Evolutionary conservation across 2,329 filamentous ascomycete genomes (phyloP), one percentile per base, ranked within the genome.

Genomic region (Penicillium sumatraense): DNA sequence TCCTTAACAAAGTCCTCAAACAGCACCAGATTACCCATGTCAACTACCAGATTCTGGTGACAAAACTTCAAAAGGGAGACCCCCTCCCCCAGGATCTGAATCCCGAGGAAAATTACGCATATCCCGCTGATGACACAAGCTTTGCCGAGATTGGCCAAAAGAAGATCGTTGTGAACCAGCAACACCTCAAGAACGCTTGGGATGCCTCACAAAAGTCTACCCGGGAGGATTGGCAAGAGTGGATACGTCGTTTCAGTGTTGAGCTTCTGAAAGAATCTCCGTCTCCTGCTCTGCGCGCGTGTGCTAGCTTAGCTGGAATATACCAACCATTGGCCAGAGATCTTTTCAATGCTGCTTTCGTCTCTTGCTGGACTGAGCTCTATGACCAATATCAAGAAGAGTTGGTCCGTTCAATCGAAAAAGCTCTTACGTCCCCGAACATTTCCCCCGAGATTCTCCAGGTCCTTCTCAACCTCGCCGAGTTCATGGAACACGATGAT

Each of bases 401-500:
- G 72, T 84, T 99, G 36, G 96, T 99, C 48, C 88, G 89, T 50
- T 96, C 96, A 21, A 96, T 99, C 49, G 95, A 99, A 73, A 91
- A 90, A 59, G 95, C 96, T 1, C 89, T 99, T 64, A 95, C 92
- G 51, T 98, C 93, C 3, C 89, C 93, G 49, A 93, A 97, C 65
- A 96, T 99, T 11, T 93, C 95, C 0, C 95, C 96, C 0, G 96
- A 99, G 73, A 89, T 99, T 62, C 81, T 99, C 8, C 93, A 96
- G 57, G 89, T 97, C 47, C 81, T 99, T 24, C 85, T 99, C 46
- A 99, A 99, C 68, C 83, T 99, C 48, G 95, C 95, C 20, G 95
- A 99, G 72, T 99, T 99, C 73, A 99, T 99, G 95, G 95, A 99
- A 72, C 95, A 99, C 69, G 96, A 99, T 66, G 95, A 99, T 73